Evolutionary conservation across 2,329 filamentous ascomycete genomes (phyloP).

Genomic region (Hypomyces rosellus): DNA sequence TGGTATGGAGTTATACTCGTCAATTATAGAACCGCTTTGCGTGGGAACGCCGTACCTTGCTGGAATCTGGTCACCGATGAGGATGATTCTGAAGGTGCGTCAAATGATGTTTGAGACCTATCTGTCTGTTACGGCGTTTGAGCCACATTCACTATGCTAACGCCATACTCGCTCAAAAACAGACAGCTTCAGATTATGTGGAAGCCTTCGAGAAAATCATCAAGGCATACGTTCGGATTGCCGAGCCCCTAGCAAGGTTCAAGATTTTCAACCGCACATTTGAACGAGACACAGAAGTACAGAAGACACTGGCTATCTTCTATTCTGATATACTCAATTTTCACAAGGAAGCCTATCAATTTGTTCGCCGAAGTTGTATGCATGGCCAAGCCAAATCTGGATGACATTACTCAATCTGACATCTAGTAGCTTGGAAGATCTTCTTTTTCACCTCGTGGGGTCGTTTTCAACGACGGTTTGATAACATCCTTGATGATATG

Average conservation of each 20-base stretch:
- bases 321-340: conserved; percentile 45
- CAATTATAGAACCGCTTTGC: conserved; percentile 35
- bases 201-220: conserved; percentile 38
- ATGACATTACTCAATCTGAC: conserved; percentile 8
- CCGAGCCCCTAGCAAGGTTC: conserved; percentile 32
- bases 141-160: too few relatives aligned
- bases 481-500: conserved; percentile 3
- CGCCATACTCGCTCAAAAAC: too few relatives aligned
- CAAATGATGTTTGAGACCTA: too few relatives aligned
- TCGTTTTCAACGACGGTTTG: conserved; percentile 10
- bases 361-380: conserved; percentile 30
- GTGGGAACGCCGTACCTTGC: conserved; percentile 40
- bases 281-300: conserved; percentile 26
- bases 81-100: conserved; percentile 25
- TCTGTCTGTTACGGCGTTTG: too few relatives aligned
- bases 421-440: conserved; percentile 15
- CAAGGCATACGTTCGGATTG: conserved; percentile 33
- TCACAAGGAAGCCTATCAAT: conserved; percentile 40
- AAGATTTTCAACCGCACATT: conserved; percentile 27
- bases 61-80: conserved; percentile 42
- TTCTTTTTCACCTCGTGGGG: conserved; percentile 14
- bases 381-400: too few relatives aligned
- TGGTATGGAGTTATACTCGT: conserved; percentile 36
- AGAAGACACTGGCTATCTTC: conserved; percentile 34
- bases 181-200: conserved; percentile 30